These are phyloP conservation scores for Pelargonium citronellum DNA, from an alignment of 441 rosid genomes.

Conservation along the genomic window DNA sequence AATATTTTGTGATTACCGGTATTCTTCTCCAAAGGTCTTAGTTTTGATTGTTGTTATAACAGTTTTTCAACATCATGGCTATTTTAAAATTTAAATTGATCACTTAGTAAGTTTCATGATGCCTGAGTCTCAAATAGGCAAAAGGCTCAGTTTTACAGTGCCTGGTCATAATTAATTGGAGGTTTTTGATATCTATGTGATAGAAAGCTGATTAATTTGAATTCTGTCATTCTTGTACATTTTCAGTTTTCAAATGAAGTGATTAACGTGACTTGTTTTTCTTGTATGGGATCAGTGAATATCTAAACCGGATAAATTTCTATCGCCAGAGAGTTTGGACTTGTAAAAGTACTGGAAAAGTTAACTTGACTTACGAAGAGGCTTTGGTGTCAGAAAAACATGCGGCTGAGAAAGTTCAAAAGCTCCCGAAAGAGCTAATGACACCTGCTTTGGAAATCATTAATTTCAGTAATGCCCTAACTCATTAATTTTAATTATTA, in stretches of 20 bases:
- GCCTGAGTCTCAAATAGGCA: neutral
- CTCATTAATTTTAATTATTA: neutral
- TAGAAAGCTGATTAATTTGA: neutral
- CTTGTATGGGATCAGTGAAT: conserved; percentile 54
- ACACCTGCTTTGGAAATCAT: conserved; percentile 58
- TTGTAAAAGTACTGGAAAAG: conserved; percentile 80
- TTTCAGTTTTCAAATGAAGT: neutral
- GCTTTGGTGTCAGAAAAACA: conserved; percentile 80
- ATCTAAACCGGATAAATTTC: conserved; percentile 70
- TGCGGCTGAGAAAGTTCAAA: conserved; percentile 69
- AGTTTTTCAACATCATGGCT: neutral
- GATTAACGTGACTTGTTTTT: conserved; percentile 27
- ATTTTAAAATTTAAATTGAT: too few relatives aligned
- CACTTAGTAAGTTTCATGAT: too few relatives aligned
- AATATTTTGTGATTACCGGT: conserved; percentile 76
- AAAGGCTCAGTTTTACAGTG: neutral
- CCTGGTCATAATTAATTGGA: neutral
- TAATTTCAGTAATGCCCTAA: conserved; percentile 66
- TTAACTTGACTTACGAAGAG: conserved; percentile 86
- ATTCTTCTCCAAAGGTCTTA: conserved; percentile 25
- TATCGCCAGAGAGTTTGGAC: conserved; percentile 85
- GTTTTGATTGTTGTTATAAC: neutral
- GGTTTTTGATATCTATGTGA: neutral
- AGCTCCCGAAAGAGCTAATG: conserved; percentile 63
- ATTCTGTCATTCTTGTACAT: neutral